Percentiles rank a stretch among this genome's conserved stretches.
phyloP scores from a whole-genome alignment of 345 rosid species.

The Eucalyptus cloeziana region DNA sequence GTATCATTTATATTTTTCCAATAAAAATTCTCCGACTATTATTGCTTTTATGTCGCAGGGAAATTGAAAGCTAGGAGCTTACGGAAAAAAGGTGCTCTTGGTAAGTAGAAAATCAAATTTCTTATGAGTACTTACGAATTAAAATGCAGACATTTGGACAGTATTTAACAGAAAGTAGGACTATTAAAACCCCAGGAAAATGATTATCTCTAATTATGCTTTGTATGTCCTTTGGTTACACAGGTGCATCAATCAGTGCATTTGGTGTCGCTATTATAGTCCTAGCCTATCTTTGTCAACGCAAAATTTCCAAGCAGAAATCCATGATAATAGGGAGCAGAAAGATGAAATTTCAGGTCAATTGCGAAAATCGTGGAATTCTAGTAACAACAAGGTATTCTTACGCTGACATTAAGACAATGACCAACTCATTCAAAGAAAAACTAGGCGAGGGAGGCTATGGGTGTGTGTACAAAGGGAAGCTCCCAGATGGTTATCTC shows the following conservation, averaged over 20 bases:
- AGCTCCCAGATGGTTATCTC: background rate
- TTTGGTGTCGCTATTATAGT: background rate
- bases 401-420: conserved; percentile 6
- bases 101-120: no score
- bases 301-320: background rate
- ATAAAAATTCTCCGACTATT: no score
- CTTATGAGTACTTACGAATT: no score
- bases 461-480: no score
- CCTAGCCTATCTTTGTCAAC: background rate
- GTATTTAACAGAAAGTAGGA: no score
- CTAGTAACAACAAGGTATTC: background rate
- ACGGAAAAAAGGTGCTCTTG: no score
- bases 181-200: no score
- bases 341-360: background rate
- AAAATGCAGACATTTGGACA: no score
- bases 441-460: no score
- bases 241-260: background rate
- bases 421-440: conserved; percentile 8
- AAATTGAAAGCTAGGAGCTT: no score
- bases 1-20: background rate
- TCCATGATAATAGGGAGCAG: background rate
- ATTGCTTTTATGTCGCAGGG: no score
- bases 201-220: no score
- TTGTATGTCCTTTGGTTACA: background rate
- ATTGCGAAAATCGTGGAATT: background rate